These are phyloP conservation scores for Lactarius vividus DNA, from an alignment of 768 basidiomycete species.

Conservation along the genomic window DNA sequence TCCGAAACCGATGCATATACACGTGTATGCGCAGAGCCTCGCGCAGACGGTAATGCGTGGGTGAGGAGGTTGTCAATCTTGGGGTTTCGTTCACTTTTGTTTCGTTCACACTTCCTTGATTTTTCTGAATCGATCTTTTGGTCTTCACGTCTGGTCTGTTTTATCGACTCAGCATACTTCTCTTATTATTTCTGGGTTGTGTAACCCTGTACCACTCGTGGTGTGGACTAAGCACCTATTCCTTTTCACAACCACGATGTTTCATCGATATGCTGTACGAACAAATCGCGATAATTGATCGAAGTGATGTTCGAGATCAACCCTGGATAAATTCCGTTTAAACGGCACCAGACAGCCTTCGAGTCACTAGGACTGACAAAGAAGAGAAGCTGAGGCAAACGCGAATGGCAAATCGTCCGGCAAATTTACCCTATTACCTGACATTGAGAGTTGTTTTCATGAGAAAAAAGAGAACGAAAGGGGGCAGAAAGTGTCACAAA, in stretches of 20 bases:
- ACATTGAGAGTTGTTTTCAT: too few species aligned
- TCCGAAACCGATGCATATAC: constrained; percentile 64
- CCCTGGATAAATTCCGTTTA: not conserved
- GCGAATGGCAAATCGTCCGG: not conserved
- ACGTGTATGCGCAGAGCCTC: constrained; percentile 40
- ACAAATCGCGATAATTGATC: not conserved
- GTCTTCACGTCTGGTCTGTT: constrained; percentile 4
- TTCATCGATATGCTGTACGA: not conserved
- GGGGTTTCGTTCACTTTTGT: not conserved
- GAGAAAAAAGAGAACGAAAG: not conserved
- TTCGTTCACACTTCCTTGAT: constrained; percentile 1
- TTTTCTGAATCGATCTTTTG: not conserved
- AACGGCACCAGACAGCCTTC: not conserved
- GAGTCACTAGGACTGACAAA: not conserved
- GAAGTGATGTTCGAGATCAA: not conserved
- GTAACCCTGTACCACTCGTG: not conserved
- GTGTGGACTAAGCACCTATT: not conserved
- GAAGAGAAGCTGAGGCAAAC: not conserved
- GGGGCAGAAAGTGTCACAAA: not conserved
- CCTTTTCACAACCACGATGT: not conserved
- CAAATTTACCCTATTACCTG: not conserved
- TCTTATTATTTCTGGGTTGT: constrained; percentile 7
- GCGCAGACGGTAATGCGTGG: constrained; percentile 19
- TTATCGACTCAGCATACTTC: constrained; percentile 5
- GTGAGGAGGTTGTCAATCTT: constrained; percentile 6